These are phyloP conservation scores for Antitrichia curtipendula DNA, from an alignment of 225 moss, liverwort and hornwort genomes.

Conservation along the genomic window DNA sequence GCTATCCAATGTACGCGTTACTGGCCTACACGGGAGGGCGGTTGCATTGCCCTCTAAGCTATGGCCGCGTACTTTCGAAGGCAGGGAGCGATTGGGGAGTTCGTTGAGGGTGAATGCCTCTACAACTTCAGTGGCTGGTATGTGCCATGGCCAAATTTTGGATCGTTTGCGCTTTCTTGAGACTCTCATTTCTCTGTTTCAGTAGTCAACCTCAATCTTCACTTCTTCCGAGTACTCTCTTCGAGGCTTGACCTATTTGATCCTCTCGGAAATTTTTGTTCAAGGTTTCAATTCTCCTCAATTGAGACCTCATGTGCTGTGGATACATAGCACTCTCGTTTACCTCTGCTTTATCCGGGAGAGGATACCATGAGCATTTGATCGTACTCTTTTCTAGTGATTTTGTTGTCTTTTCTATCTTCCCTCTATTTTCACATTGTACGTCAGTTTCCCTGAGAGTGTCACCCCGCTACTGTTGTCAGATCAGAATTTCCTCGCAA, in stretches of 20 bases:
- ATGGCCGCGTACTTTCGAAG: constrained; percentile 1
- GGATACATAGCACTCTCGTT: neutral
- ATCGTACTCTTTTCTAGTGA: neutral
- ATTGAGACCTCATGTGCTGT: neutral
- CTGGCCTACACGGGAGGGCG: neutral
- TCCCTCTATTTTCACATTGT: neutral
- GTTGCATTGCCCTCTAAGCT: neutral
- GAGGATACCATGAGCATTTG: neutral
- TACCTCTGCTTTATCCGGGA: neutral
- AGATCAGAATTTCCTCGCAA: neutral
- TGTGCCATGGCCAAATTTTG: neutral
- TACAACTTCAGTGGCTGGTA: constrained; percentile 14
- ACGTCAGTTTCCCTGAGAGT: neutral
- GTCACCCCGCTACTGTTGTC: neutral
- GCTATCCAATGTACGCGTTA: neutral
- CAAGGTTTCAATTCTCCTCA: neutral
- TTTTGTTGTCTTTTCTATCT: neutral
- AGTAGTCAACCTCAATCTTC: neutral
- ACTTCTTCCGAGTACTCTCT: neutral
- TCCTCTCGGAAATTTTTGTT: neutral
- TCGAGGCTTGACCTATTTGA: neutral
- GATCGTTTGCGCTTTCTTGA: neutral
- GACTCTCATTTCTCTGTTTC: neutral
- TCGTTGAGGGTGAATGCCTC: constrained; percentile 1
- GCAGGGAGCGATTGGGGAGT: neutral